A percentile compares a stretch with the other conserved stretches of the same genome.
Conservation (phyloP, 805 yeast species). For the Starmerella apicola region DNA sequence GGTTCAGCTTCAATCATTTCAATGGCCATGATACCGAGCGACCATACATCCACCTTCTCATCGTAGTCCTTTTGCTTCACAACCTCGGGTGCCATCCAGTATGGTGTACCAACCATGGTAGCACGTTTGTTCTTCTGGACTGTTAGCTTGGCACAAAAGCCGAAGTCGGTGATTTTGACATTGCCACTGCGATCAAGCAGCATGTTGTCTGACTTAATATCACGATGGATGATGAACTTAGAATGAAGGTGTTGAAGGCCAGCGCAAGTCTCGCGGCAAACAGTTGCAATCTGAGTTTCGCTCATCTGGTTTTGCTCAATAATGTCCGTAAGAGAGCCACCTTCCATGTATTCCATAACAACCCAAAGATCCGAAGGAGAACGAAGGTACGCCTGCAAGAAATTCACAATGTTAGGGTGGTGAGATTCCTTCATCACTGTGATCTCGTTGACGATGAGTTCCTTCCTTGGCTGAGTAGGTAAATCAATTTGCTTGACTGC, state of each 20-base stretch:
- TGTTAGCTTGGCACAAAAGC: conserved; percentile 68
- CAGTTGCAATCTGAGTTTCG: conserved; percentile 84
- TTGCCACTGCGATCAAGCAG: conserved; percentile 68
- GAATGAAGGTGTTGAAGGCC: conserved; percentile 87
- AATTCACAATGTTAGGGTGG: conserved; percentile 90
- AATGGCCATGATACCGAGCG: conserved; percentile 72
- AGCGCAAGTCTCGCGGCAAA: conserved; percentile 77
- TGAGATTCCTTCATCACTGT: conserved; percentile 92
- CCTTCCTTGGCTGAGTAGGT: conserved; percentile 84
- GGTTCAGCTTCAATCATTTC: conserved; percentile 84
- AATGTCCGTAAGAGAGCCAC: conserved; percentile 92
- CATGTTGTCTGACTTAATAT: conserved; percentile 92
- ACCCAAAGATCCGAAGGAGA: conserved; percentile 67
- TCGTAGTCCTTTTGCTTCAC: conserved; percentile 70
- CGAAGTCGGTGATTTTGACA: conserved; percentile 91
- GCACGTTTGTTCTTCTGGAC: conserved; percentile 63
- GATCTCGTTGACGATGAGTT: conserved; percentile 88
- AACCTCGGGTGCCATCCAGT: conserved; percentile 88
- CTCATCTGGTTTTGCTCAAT: conserved; percentile 74
- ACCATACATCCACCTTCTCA: conserved; percentile 74
- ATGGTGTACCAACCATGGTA: conserved; percentile 81
- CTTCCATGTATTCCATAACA: conserved; percentile 99
- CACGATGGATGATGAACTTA: conserved; percentile 89
- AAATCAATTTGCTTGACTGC: conserved; percentile 96
- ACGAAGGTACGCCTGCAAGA: conserved; percentile 76